Percentiles rank a stretch among this genome's conserved stretches.
Conservation (phyloP, 73 alveolate genomes). For the Tetrahymena thermophila region DNA sequence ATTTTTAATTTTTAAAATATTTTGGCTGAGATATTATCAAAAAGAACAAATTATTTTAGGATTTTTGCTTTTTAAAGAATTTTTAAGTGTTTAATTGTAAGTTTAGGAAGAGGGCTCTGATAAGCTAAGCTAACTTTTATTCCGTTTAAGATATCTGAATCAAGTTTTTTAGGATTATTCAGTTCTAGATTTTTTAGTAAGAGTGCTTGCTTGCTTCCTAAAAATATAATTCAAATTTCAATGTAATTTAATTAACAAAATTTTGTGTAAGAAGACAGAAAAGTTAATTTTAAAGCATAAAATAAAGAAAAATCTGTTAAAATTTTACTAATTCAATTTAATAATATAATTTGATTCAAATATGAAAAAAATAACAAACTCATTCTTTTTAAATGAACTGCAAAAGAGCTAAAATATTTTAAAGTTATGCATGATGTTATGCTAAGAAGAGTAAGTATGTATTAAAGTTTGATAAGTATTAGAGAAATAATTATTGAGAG, state of each 20-base stretch:
- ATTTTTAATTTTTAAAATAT: no score
- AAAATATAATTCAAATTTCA: background rate
- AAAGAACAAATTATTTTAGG: no score
- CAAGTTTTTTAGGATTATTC: background rate
- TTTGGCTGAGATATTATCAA: no score
- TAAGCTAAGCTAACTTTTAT: background rate
- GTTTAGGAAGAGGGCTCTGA: background rate
- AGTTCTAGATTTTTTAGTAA: background rate
- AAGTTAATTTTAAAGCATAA: background rate
- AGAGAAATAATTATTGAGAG: background rate
- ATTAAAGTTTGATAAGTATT: background rate
- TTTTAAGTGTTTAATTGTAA: no score
- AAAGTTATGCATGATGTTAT: no score
- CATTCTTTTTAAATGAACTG: background rate
- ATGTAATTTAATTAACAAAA: background rate
- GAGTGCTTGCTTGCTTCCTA: background rate
- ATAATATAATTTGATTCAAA: no score
- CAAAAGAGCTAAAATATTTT: no score
- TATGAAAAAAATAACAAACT: background rate
- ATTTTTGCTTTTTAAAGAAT: background rate
- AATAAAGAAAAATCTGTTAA: background rate
- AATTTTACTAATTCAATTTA: background rate
- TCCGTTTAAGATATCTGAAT: background rate
- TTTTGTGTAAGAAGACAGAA: background rate
- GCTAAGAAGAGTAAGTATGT: no score